A percentile compares a stretch with the other conserved stretches of the same genome.
Conservation (phyloP, 352 stramenopile genomes). For the Globisporangium paroecandrum region DNA sequence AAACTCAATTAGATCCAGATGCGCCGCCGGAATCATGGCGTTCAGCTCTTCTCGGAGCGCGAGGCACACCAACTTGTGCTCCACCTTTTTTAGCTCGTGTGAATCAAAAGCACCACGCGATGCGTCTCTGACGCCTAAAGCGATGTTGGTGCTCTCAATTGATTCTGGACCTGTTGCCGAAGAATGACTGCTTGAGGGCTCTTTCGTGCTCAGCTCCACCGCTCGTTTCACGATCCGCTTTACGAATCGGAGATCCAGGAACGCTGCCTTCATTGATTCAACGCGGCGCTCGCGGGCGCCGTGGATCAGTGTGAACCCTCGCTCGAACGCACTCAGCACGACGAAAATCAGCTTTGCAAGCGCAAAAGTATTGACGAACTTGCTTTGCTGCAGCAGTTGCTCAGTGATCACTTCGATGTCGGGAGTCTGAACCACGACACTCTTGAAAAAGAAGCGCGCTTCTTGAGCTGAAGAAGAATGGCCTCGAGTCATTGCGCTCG, state of each 20-base stretch:
- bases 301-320: slow-evolving; percentile 23
- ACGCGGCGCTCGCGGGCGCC: background rate
- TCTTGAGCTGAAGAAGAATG: background rate
- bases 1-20: slow-evolving; percentile 35
- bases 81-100: slow-evolving; percentile 31
- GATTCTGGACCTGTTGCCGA: background rate
- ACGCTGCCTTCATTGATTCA: background rate
- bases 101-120: slow-evolving; percentile 5
- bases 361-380: slow-evolving; percentile 30
- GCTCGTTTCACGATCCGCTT: slow-evolving; percentile 25
- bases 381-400: slow-evolving; percentile 30
- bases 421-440: slow-evolving; percentile 29
- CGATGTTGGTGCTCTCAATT: background rate
- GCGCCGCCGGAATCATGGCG: slow-evolving; percentile 17
- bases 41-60: slow-evolving; percentile 35
- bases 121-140: background rate
- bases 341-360: slow-evolving; percentile 37
- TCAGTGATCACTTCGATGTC: slow-evolving; percentile 44
- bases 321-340: slow-evolving; percentile 26
- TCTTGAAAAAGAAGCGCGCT: slow-evolving; percentile 41
- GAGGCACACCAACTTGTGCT: slow-evolving; percentile 35
- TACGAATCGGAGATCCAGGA: slow-evolving; percentile 19
- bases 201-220: slow-evolving; percentile 21
- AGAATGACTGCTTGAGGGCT: background rate
- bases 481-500: background rate